Base-by-base conservation (phyloP, 352 stramenopile genomes). In the Phytopythium ostracodes region DNA sequence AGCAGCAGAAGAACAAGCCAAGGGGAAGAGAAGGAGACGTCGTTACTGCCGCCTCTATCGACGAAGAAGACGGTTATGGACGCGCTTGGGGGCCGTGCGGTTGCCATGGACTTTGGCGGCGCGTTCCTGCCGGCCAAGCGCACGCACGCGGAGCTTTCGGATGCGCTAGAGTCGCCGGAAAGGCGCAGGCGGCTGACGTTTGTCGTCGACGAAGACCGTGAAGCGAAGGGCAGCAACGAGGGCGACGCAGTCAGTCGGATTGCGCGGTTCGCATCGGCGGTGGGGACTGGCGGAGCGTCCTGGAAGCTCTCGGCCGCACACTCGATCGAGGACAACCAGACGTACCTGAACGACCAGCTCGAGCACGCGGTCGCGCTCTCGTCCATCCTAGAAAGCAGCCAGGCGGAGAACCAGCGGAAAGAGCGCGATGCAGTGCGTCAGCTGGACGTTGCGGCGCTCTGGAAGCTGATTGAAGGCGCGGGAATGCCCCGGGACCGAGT, bases 291-390 rank as follows among this genome's bases (percentile, higher is more conserved):
- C 20, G 59, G 42, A 4, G 68, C 59, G 63, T 60, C 76, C 33
- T 92, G 80, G 78, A 75, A 75, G 15, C 64, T 92, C 40, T 77
- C 82, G 22, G 38, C 46, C 12, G 62, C 65, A 15, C 80, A 86
- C 18, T 66, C 71, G 8, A 51, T 92, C 24, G 62, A 55, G 29
- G 61, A 73, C 24, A 88, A 73, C 42, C 71, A 92, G 50, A 24
- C 65, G 56, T 87, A 78, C 46, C 51, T 92, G 18, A 90, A 92
- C 50, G 80, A 90, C 25, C 82, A 92, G 63, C 60, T 92, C 24
- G 70, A 77, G 25, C 78, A 87, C 58, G 73, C 84, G 12, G 71
- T 68, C 24, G 71, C 66, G 31, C 47, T 77, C 14, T 76, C 72
- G 3, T 65, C 61, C 51, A 25, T 44, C 51, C 18, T 50, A 47